phyloP scores from a whole-genome alignment of 352 stramenopile genomes.

The Pythium grandisporangium region DNA sequence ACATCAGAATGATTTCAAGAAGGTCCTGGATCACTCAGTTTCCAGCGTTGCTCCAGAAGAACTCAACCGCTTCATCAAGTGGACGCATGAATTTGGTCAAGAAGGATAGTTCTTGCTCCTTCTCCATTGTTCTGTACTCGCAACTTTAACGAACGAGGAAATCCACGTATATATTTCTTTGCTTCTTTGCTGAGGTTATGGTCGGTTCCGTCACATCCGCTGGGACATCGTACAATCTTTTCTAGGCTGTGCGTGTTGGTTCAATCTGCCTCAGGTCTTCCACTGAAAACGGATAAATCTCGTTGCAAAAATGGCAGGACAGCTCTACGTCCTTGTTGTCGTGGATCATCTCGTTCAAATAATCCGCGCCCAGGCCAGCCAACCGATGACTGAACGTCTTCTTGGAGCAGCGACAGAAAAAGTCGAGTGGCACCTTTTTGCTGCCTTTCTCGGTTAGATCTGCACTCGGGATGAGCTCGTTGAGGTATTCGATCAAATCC shows the following conservation, averaged over 20 bases:
- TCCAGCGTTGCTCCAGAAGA: slow-evolving; percentile 95
- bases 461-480: slow-evolving; percentile 64
- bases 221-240: too few relatives aligned
- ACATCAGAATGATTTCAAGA: slow-evolving; percentile 91
- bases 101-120: too few relatives aligned
- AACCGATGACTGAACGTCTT: slow-evolving; percentile 45
- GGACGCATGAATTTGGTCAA: slow-evolving; percentile 99
- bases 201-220: too few relatives aligned
- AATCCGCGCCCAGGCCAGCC: slow-evolving; percentile 31
- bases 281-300: slow-evolving; percentile 53
- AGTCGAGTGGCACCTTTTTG: slow-evolving; percentile 64
- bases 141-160: too few relatives aligned
- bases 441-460: slow-evolving; percentile 44
- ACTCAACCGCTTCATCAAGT: slow-evolving; percentile 96
- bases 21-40: slow-evolving; percentile 91
- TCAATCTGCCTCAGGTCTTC: slow-evolving; percentile 28
- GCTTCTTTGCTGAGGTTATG: neutral
- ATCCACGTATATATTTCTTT: neutral
- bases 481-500: slow-evolving; percentile 63
- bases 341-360: slow-evolving; percentile 40
- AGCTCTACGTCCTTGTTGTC: slow-evolving; percentile 50
- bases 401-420: slow-evolving; percentile 79
- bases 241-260: slow-evolving; percentile 3
- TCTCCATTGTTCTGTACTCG: too few relatives aligned
- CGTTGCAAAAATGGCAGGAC: slow-evolving; percentile 84